Evolutionary conservation across 2,329 filamentous ascomycete species (phyloP), one percentile per base, ranked within the genome.

Genomic region (Zymoseptoria brevis): DNA sequence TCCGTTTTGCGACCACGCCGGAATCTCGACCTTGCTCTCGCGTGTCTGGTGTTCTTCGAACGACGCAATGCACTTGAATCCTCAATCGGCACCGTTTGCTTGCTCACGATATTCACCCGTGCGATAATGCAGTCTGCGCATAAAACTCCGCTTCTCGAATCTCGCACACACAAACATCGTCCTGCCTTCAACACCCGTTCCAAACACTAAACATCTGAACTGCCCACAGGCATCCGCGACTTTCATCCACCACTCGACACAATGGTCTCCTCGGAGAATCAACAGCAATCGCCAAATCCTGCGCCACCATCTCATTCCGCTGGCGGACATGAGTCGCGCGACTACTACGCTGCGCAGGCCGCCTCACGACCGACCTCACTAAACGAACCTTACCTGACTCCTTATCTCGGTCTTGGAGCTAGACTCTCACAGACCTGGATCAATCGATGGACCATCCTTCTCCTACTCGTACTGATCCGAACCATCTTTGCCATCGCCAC

Each of bases 341-440:
- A 82, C 76, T 81, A 81, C 78, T 83, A 82, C 75, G 78, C 76
- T 72, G 72, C 76, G 64, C 79, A 81, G 73, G 79, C 78, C 71
- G 75, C 72, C 78, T 74, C 81, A 75, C 80, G 81, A 76, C 79
- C 81, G 75, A 72, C 77, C 72, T 75, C 80, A 71, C 81, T 84
- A 73, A 86, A 88, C 64, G 82, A 84, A 74, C 83, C 83, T 73
- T 84, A 84, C 71, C 82, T 88, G 71, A 96, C 91, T 64, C 93
- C 94, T 62, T 97, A 97, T 74, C 88, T 99, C 64, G 91, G 92
- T 68, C 85, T 96, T 71, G 85, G 86, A 70, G 87, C 93, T 68
- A 87, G 92, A 69, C 82, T 97, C 69, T 97, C 94, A 56, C 94
- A 99, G 79, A 83, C 95, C 74, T 96, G 93, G 91, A 86, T 99